phyloP scores from a whole-genome alignment of 1,284 basidiomycete genomes.

The Tranzscheliella williamsii region DNA sequence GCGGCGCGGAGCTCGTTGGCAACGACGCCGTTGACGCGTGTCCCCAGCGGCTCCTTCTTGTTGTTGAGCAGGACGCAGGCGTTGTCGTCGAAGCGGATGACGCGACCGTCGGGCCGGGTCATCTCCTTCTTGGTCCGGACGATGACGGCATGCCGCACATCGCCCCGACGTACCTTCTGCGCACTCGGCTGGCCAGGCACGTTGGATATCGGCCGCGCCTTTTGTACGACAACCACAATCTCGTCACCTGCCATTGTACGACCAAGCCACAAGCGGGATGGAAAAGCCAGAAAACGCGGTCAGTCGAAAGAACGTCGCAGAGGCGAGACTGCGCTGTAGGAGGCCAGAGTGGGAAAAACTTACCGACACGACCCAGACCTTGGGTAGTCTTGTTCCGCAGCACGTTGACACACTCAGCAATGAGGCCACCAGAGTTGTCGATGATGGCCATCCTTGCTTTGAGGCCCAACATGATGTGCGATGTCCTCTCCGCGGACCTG shows the following conservation, averaged over 20 bases:
- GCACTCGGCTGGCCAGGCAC: constrained; percentile 64
- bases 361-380: constrained; percentile 72
- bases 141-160: constrained; percentile 90
- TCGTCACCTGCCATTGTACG: constrained; percentile 96
- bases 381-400: constrained; percentile 85
- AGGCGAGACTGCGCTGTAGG: too few relatives aligned
- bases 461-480: constrained; percentile 53
- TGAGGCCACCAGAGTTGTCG: constrained; percentile 95
- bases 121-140: constrained; percentile 85
- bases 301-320: too few relatives aligned
- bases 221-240: constrained; percentile 93
- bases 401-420: constrained; percentile 96
- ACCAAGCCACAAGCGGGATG: too few relatives aligned
- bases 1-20: constrained; percentile 85
- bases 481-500: too few relatives aligned
- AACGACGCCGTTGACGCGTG: constrained; percentile 89
- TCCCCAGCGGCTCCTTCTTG: constrained; percentile 94
- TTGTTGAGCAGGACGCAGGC: constrained; percentile 93
- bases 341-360: constrained; percentile 19
- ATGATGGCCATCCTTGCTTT: constrained; percentile 70
- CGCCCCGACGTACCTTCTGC: constrained; percentile 76
- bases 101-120: constrained; percentile 80
- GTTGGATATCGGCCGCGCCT: constrained; percentile 75
- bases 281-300: too few relatives aligned
- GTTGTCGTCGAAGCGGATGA: constrained; percentile 94